Evolutionary conservation across 2,329 filamentous ascomycete species (phyloP).

Genomic region (Grosmannia serpens): DNA sequence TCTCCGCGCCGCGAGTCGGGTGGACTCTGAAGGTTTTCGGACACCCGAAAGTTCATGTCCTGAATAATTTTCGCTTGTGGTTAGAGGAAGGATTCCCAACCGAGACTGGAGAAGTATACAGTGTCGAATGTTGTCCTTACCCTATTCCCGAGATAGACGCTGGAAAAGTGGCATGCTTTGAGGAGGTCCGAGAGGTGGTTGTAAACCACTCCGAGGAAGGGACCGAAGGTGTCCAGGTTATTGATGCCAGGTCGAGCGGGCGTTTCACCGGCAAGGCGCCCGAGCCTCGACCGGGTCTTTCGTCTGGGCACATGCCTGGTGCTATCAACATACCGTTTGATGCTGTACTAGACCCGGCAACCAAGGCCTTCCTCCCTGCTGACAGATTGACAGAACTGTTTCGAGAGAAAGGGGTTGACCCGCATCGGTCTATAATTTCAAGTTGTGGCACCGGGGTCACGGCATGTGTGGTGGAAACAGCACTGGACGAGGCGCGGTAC

Average conservation of each 20-base stretch:
- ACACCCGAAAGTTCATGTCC: constrained; percentile 73
- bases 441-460: constrained; percentile 93
- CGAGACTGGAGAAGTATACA: constrained; percentile 66
- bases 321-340: constrained; percentile 74
- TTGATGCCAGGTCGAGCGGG: constrained; percentile 73
- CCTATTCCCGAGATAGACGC: constrained; percentile 49
- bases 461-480: constrained; percentile 81
- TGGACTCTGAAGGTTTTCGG: constrained; percentile 92
- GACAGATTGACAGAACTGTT: constrained; percentile 68
- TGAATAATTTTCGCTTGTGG: constrained; percentile 97
- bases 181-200: constrained; percentile 69
- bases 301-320: constrained; percentile 85
- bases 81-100: constrained; percentile 71
- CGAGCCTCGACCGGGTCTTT: constrained; percentile 75
- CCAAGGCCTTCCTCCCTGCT: constrained; percentile 65
- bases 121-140: constrained; percentile 52
- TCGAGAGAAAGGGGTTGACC: constrained; percentile 66
- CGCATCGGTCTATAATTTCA: constrained; percentile 68
- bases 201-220: constrained; percentile 72
- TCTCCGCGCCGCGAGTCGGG: constrained; percentile 83
- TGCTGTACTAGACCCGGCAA: constrained; percentile 68
- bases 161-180: constrained; percentile 64
- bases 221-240: constrained; percentile 69
- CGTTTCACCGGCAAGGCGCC: constrained; percentile 74
- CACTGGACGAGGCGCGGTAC: constrained; percentile 66